phyloP scores from a whole-genome alignment of 441 rosid genomes.

The Bocquillonia castaneifolia region DNA sequence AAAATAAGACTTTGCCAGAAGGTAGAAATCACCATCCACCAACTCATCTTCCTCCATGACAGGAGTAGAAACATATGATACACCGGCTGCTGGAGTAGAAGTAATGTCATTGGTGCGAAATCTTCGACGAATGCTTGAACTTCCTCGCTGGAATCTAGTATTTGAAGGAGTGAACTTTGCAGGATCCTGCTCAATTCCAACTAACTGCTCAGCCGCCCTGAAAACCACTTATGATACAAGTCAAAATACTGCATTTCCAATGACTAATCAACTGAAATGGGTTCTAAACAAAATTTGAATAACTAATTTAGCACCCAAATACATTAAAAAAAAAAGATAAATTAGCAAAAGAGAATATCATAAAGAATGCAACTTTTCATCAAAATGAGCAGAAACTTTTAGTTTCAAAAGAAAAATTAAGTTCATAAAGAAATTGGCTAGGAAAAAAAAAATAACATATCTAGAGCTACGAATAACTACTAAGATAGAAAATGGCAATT shows the following conservation, averaged over 20 bases:
- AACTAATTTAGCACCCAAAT: background rate
- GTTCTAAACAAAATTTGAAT: background rate
- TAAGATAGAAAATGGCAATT: background rate
- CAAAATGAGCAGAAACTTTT: background rate
- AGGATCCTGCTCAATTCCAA: slow-evolving; percentile 83
- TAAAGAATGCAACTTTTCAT: background rate
- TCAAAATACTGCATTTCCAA: background rate
- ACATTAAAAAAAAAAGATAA: no score
- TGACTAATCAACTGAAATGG: background rate
- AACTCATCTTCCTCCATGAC: slow-evolving; percentile 70
- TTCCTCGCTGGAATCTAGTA: slow-evolving; percentile 91
- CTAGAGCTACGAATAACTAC: background rate
- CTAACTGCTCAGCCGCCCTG: slow-evolving; percentile 91
- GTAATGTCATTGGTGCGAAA: slow-evolving; percentile 66
- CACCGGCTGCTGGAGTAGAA: slow-evolving; percentile 59
- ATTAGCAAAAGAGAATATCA: background rate
- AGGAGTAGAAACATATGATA: slow-evolving; percentile 70
- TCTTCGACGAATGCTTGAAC: slow-evolving; percentile 81
- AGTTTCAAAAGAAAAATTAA: background rate
- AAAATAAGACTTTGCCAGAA: slow-evolving; percentile 74
- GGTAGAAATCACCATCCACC: slow-evolving; percentile 63
- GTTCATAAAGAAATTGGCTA: background rate
- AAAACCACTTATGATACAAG: slow-evolving; percentile 6
- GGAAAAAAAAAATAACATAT: background rate
- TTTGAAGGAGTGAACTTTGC: slow-evolving; percentile 76